phyloP scores from a whole-genome alignment of 768 basidiomycete species.

The Holtermanniella nyarrowii region DNA sequence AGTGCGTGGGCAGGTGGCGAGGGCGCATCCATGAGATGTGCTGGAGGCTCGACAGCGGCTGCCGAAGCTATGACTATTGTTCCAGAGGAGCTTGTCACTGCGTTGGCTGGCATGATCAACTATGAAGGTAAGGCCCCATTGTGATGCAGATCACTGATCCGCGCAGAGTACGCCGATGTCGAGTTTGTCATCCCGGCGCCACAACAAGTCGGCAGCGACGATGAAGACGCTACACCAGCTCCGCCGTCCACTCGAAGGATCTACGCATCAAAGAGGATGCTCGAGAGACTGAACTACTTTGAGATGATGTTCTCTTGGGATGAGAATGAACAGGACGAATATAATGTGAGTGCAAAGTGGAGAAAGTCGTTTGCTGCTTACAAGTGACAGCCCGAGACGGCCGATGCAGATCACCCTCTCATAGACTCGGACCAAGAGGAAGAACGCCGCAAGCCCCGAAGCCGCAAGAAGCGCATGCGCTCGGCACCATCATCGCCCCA shows the following conservation, averaged over 20 bases:
- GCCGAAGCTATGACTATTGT: constrained; percentile 44
- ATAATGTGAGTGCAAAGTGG: constrained; percentile 24
- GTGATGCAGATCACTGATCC: neutral
- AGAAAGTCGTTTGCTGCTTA: too few species aligned
- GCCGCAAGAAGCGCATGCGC: neutral
- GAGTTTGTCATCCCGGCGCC: constrained; percentile 61
- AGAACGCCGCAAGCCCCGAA: constrained; percentile 8
- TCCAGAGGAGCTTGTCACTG: constrained; percentile 57
- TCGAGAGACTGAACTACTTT: constrained; percentile 68
- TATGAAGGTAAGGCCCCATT: constrained; percentile 45
- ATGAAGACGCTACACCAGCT: neutral
- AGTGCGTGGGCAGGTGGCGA: constrained; percentile 31
- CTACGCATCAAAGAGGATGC: constrained; percentile 58
- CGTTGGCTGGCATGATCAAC: constrained; percentile 64
- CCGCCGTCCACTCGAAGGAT: constrained; percentile 43
- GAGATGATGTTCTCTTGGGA: constrained; percentile 46
- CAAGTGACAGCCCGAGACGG: neutral
- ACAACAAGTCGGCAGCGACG: constrained; percentile 41
- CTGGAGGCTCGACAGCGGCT: constrained; percentile 30
- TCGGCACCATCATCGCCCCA: neutral
- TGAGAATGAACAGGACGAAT: constrained; percentile 25
- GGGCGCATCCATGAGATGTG: constrained; percentile 31
- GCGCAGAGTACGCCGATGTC: constrained; percentile 65
- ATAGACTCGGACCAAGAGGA: constrained; percentile 38
- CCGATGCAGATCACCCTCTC: neutral